A percentile compares a stretch with the other conserved stretches of the same genome.
Evolutionary conservation across 139 green algal species (phyloP).

Genomic region (Chara braunii): DNA sequence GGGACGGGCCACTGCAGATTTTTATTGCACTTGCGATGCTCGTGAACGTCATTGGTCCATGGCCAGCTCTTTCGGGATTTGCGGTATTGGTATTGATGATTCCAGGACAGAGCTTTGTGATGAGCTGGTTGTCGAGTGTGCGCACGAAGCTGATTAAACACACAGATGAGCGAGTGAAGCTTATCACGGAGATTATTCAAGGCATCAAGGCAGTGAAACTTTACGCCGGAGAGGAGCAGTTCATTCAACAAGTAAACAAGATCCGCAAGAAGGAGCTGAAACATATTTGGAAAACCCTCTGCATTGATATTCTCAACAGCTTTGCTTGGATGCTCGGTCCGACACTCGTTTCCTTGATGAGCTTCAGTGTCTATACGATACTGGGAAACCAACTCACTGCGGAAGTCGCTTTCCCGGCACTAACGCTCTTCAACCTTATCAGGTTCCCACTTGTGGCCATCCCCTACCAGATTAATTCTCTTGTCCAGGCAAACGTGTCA

Average conservation of each 20-base stretch:
- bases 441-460: slow-evolving; percentile 86
- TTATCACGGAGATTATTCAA: slow-evolving; percentile 74
- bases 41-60: slow-evolving; percentile 16
- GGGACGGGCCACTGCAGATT: slow-evolving; percentile 40
- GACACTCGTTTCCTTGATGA: slow-evolving; percentile 54
- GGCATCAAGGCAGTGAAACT: slow-evolving; percentile 58
- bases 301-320: slow-evolving; percentile 5
- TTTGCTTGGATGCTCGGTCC: slow-evolving; percentile 29
- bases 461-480: slow-evolving; percentile 52
- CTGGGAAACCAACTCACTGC: slow-evolving; percentile 52
- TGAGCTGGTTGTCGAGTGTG: slow-evolving; percentile 16
- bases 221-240: slow-evolving; percentile 49
- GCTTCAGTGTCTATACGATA: slow-evolving; percentile 65
- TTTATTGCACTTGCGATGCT: slow-evolving; percentile 24
- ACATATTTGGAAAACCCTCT: slow-evolving; percentile 11
- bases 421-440: slow-evolving; percentile 85
- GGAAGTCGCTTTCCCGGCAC: slow-evolving; percentile 67
- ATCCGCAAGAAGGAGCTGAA: slow-evolving; percentile 26
- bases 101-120: slow-evolving; percentile 27
- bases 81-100: slow-evolving; percentile 35
- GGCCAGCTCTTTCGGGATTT: slow-evolving; percentile 33
- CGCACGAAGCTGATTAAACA: slow-evolving; percentile 26
- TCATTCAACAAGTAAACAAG: slow-evolving; percentile 15
- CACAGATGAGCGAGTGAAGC: slow-evolving; percentile 34
- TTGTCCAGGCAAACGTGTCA: slow-evolving; percentile 35